Evolutionary conservation across 2,329 filamentous ascomycete species (phyloP), one percentile per base, ranked within the genome.

Genomic region (Phaeosphaeriaceae sp.): DNA sequence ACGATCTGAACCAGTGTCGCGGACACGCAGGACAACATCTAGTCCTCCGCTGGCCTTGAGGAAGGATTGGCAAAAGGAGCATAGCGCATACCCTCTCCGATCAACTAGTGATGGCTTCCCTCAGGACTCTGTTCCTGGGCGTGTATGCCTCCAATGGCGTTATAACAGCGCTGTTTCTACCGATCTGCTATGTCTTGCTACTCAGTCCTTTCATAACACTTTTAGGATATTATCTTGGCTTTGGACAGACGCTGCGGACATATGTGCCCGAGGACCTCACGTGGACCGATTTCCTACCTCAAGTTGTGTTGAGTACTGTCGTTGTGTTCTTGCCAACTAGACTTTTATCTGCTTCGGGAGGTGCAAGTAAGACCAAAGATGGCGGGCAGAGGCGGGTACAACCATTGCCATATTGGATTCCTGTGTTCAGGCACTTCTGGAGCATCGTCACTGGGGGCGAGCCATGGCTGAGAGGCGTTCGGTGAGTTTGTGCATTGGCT

Each of bases 341-440:
- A 46, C 48, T 74, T 7, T 46, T 77, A 15, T 74, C 74, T 17
- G 68, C 63, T 27, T 54, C 60, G 4, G 58, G 57, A 45, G 50
- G 52, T 57, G 56, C 51, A 21, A 40, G 24, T 15, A 63, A 54
- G 31, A 63, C 52, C 22, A 65, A 70, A 56, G 53, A 75, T 68
- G 72, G 61, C 53, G 59, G 70, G 69, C 70, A 68, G 71, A 72
- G 69, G 62, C 75, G 74, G 53, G 79, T 85, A 58, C 82, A 82
- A 70, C 72, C 80, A 55, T 63, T 83, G 21, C 85, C 85, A 25
- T 89, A 89, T 72, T 89, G 85, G 84, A 71, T 89, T 7, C 86
- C 87, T 1, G 78, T 83, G 51, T 36, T 88, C 9, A 84, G 85
- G 41, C 85, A 89, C 76, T 78, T 82, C 7, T 65, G 83, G 20